Evolutionary conservation across 352 stramenopile genomes (phyloP), one percentile per base, ranked within the genome.

Genomic region (Globisporangium cederbergense): DNA sequence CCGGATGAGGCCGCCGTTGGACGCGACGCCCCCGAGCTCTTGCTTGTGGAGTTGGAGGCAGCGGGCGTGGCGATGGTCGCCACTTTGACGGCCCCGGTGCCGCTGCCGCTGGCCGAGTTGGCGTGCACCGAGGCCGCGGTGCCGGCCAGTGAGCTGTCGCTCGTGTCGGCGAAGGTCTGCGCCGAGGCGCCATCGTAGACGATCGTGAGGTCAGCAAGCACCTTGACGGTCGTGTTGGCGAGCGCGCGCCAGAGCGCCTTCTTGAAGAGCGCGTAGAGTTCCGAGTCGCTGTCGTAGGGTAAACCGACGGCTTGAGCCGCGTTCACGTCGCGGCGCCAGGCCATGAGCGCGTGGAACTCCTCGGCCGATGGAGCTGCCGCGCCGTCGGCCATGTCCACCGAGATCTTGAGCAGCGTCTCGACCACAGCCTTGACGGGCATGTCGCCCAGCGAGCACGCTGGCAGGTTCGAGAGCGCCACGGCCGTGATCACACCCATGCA

Each of bases 351-450:
- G 40, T 76, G 42, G 42, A 88, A 86, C 56, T 88, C 59, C 5
- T 61, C 62, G 0, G 68, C 56, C 6, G 76, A 76, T 3, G 83
- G 75, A 2, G 77, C 68, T 0, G 55, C n/a, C 9, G 62, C 61
- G 0, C 64, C 67, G 1, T 74, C 47, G 0, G 60, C 65, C 53
- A 90, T 61, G 25, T 82, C 78, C 38, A 78, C 60, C 1, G 77
- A 84, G 45, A 83, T 86, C 65, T 84, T 83, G 38, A 91, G 72
- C 28, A 91, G 51, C 57, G 79, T 86, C 67, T 91, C 82, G 47
- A 82, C 77, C 40, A 74, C 70, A 7, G 82, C 77, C n/a, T 73
- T 75, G 51, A 89, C 62, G 20, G 74, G 74, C 62, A 91, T 68
- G 18, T 78, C 62, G 45, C 77, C 62, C 13, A 90, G 57, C 50